Base-by-base conservation (phyloP, 2,329 filamentous ascomycete genomes). In the Apiospora phragmitis region DNA sequence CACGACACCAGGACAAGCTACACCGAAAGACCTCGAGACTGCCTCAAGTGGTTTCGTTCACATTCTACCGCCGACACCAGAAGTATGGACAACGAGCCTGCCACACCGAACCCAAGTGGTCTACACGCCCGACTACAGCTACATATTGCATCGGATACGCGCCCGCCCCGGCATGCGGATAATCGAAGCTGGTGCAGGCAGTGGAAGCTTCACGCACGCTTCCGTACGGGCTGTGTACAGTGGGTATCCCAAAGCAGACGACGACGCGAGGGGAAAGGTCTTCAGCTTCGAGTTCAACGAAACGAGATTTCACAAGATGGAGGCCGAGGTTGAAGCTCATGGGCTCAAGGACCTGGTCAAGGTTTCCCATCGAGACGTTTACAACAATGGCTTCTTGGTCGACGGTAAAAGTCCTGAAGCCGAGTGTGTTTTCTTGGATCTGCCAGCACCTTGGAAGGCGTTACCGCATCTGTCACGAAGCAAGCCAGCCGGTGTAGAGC, bases 101-200 rank as follows among this genome's bases (percentile, higher is more conserved):
- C 93, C 93, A 1, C 93, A 96, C 79, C 87, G 93, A 72, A 96
- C 93, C 0, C 93, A 96, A 78, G 93, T 96, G 47, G 93, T 96
- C 69, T 96, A 96, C 79, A 95, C 92, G 0, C 93, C 93, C 21
- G 93, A 96, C 79, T 95, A 94, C 82, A 95, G 93, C 83, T 96
- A 94, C 78, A 90, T 96, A 67, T 84, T 96, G 14, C 92, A 95
- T 76, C 87, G 93, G 43, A 87, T 96, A 76, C 88, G 92, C 42
- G 93, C 92, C 6, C 85, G 92, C 26, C 93, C 93, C 0, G 93
- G 94, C 6, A 88, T 89, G 65, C 87, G 86, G 26, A 84, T 96
- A 45, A 94, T 96, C 70, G 93, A 96, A 80, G 93, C 93, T 4
- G 93, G 93, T 42, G 91, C 93, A 1, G 93, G 93, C 8, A 95